Conservation (phyloP, 1,284 basidiomycete genomes). For the Pseudozyma flocculosa region DNA sequence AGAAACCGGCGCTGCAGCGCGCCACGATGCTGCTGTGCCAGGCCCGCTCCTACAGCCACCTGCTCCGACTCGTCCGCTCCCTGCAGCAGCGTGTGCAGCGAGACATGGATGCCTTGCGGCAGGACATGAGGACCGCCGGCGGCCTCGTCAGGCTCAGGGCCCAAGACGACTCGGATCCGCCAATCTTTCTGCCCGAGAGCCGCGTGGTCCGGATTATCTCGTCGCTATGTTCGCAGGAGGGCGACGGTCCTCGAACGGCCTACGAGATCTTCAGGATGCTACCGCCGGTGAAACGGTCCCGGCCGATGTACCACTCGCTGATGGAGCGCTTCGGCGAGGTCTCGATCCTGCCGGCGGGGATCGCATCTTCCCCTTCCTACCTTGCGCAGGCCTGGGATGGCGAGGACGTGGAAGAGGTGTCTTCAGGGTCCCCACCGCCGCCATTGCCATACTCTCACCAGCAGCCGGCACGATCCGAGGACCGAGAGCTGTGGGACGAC, state of each 20-base stretch:
- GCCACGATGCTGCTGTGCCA: conserved; percentile 16
- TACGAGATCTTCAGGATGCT: conserved; percentile 21
- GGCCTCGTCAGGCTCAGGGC: conserved; percentile 13
- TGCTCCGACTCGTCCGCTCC: conserved; percentile 12
- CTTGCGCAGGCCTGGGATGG: too few relatives aligned
- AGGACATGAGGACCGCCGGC: conserved; percentile 10
- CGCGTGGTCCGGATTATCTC: conserved; percentile 7
- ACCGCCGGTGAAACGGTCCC: conserved; percentile 12
- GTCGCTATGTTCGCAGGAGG: conserved; percentile 20
- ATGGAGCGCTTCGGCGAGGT: conserved; percentile 20
- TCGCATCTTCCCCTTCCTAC: too few relatives aligned
- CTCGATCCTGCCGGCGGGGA: too few relatives aligned
- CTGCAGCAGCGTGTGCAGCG: conserved; percentile 15
- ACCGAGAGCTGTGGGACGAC: conserved; percentile 26
- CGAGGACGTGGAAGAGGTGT: neutral
- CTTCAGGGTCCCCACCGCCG: too few relatives aligned
- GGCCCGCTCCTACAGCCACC: conserved; percentile 8
- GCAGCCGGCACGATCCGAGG: too few relatives aligned
- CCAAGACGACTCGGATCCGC: neutral
- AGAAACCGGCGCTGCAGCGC: conserved; percentile 9
- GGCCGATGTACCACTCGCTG: conserved; percentile 32
- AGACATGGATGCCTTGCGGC: neutral
- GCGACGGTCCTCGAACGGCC: conserved; percentile 11
- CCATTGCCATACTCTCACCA: too few relatives aligned
- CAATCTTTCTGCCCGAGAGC: conserved; percentile 17